Evolutionary conservation across 805 yeast genomes (phyloP), one percentile per base, ranked within the genome.

Genomic region (Barnettozyma sp.): DNA sequence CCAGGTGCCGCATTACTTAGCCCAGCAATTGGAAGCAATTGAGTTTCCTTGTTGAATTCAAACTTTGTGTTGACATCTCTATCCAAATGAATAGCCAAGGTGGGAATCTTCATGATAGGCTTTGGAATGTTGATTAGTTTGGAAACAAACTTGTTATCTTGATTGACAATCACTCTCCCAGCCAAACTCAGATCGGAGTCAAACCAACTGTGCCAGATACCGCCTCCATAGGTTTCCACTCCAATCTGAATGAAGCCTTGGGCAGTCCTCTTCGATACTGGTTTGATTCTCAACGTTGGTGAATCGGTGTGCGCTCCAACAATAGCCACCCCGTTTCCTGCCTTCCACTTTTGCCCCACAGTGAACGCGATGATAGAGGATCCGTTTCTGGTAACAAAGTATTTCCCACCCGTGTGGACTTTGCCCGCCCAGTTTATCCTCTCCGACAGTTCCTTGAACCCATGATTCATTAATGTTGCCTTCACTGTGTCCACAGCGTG

Each of bases 231-330:
- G 33, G 80, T 74, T 59, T 92, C 97, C 8, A 92, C 94, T 25
- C 95, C 97, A 14, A 92, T 76, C 57, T 88, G 95, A 37, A 76
- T 70, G 51, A 77, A 90, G 1, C 94, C 94, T 49, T 83, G 88
- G 13, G 68, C 63, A 9, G 63, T 58, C 46, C 73, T 74, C 52
- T 78, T 76, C 17, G 95, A 82, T 21, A 82, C 66, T 10, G 98
- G 98, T 62, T 90, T 92, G 46, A 90, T 74, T 54, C 94, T 72
- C 45, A 90, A 66, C 22, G 85, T 77, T 9, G 97, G 97, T 5
- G 95, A 83, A 58, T 90, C 98, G 0, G 97, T 88, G 59, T 90
- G 98, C 2, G 96, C 95, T 13, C 97, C 98, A 23, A 88, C 82
- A 35, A 92, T 78, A 5, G 97, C 76, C 42, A 87, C 68, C 8